A percentile compares a stretch with the other conserved stretches of the same genome.
Conservation (phyloP, 371 early-diverging fungal species). For the Dichotomocladium elegans region DNA sequence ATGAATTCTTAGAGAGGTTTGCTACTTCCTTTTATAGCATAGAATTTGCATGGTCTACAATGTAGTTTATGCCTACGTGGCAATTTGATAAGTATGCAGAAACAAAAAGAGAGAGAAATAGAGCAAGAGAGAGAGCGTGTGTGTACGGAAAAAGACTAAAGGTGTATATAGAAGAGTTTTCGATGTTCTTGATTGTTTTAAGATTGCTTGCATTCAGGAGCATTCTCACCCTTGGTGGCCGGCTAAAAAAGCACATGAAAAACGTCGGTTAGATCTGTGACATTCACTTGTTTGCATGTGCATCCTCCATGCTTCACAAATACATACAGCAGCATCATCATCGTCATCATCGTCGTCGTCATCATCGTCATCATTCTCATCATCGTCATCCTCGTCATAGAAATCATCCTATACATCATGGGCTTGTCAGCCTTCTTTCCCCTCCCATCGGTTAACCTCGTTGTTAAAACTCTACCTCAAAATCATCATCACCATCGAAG, state of each 20-base stretch:
- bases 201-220: constrained; percentile 64
- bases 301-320: neutral
- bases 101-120: neutral
- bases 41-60: neutral
- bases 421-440: too few species aligned
- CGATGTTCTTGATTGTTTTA: too few species aligned
- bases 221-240: constrained; percentile 43
- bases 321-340: constrained; percentile 52
- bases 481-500: constrained; percentile 64
- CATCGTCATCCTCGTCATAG: constrained; percentile 56
- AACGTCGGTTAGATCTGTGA: too few species aligned
- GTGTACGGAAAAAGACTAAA: too few species aligned
- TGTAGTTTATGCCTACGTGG: neutral
- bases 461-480: constrained; percentile 51
- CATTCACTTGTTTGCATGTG: too few species aligned
- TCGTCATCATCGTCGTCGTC: constrained; percentile 45
- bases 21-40: neutral
- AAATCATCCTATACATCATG: constrained; percentile 31
- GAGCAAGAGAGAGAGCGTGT: too few species aligned
- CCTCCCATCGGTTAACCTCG: constrained; percentile 25
- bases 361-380: constrained; percentile 50
- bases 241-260: neutral
- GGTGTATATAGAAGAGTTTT: neutral
- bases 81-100: neutral
- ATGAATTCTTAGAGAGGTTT: too few species aligned